These are phyloP conservation scores for Saitozyma podzolica DNA, from an alignment of 768 basidiomycete species.

Conservation along the genomic window DNA sequence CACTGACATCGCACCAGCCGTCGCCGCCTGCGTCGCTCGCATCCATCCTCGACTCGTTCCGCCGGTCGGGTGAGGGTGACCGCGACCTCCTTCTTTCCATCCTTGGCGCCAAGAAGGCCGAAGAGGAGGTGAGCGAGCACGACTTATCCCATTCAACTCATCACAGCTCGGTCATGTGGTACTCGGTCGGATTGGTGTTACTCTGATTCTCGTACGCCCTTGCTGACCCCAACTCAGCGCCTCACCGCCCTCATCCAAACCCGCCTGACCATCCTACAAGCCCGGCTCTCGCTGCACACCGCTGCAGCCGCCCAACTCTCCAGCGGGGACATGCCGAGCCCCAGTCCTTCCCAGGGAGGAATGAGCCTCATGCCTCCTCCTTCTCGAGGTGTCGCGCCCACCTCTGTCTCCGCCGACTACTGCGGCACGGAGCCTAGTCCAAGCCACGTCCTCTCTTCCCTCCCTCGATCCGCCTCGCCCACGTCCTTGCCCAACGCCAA, in stretches of 20 bases:
- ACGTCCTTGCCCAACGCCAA: neutral
- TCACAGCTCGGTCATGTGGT: neutral
- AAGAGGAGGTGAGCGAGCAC: slow-evolving; percentile 73
- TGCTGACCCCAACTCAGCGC: slow-evolving; percentile 23
- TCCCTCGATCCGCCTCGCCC: neutral
- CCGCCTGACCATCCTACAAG: slow-evolving; percentile 49
- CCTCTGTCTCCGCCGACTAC: neutral
- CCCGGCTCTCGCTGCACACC: slow-evolving; percentile 38
- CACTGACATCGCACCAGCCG: slow-evolving; percentile 25
- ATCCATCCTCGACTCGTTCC: slow-evolving; percentile 84
- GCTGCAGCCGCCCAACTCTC: slow-evolving; percentile 26
- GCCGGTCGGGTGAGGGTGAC: slow-evolving; percentile 83
- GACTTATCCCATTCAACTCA: neutral
- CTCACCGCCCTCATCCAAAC: slow-evolving; percentile 49
- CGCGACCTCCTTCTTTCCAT: slow-evolving; percentile 86
- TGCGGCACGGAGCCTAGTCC: neutral
- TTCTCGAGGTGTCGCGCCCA: neutral
- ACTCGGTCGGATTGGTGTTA: too few relatives aligned
- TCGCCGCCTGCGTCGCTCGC: slow-evolving; percentile 75
- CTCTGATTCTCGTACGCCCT: neutral
- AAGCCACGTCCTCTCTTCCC: neutral
- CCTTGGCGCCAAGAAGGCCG: slow-evolving; percentile 86
- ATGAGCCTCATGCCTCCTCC: neutral
- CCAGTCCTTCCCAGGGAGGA: too few relatives aligned
- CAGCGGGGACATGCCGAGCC: neutral